These are phyloP conservation scores for Salvia splendens DNA, from an alignment of 257 asterid species.

Conservation along the genomic window DNA sequence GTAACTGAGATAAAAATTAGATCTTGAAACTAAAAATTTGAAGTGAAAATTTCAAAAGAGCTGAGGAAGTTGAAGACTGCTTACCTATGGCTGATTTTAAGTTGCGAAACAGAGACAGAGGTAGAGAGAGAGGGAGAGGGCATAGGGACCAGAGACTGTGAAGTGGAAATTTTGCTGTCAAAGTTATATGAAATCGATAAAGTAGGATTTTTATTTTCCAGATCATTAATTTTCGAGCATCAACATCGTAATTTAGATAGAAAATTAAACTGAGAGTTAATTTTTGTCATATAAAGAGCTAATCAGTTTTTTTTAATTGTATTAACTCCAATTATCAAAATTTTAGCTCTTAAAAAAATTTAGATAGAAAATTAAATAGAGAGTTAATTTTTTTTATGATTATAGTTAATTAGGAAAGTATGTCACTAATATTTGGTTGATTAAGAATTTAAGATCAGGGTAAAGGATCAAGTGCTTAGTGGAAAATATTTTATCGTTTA, in stretches of 20 bases:
- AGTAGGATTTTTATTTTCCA: conserved; percentile 7
- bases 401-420: too few species aligned
- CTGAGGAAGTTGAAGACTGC: conserved; percentile 7
- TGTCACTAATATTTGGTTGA: too few species aligned
- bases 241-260: background rate
- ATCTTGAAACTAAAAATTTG: conserved; percentile 28
- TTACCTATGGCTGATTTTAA: conserved; percentile 20
- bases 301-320: too few species aligned
- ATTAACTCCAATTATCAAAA: too few species aligned
- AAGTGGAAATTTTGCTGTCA: conserved; percentile 27
- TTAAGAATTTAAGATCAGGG: too few species aligned
- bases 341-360: too few species aligned
- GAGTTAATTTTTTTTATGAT: too few species aligned
- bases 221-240: background rate
- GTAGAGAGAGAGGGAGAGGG: conserved; percentile 22
- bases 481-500: too few species aligned
- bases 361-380: too few species aligned
- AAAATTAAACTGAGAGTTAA: too few species aligned
- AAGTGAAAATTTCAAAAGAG: conserved; percentile 15
- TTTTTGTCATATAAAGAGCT: background rate
- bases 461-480: too few species aligned
- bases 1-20: conserved; percentile 25
- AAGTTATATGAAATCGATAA: conserved; percentile 20
- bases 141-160: background rate
- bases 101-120: conserved; percentile 5